phyloP scores from a whole-genome alignment of 345 rosid species.

The Citrus trifoliata region DNA sequence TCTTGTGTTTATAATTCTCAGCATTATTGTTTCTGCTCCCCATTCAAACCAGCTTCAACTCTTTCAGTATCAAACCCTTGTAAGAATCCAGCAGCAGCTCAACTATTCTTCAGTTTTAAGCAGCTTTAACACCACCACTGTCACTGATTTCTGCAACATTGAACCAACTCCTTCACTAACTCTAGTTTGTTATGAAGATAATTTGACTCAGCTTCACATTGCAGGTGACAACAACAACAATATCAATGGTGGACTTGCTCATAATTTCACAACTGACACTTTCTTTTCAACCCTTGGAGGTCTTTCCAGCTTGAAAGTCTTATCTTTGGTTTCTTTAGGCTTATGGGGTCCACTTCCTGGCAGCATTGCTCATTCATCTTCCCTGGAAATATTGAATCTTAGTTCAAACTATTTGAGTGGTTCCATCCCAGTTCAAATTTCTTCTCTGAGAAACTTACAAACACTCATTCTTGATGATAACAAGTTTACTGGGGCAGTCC shows the following conservation, averaged over 20 bases:
- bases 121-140: conserved; percentile 20
- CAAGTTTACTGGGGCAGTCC: conserved; percentile 41
- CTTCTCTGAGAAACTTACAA: conserved; percentile 42
- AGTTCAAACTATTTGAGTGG: conserved; percentile 54
- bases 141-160: conserved; percentile 36
- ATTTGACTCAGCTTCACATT: conserved; percentile 59
- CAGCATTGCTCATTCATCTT: conserved; percentile 33
- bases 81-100: conserved; percentile 39
- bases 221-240: conserved; percentile 25
- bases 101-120: conserved; percentile 30
- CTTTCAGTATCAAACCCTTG: conserved; percentile 34
- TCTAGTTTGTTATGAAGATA: conserved; percentile 47
- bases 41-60: conserved; percentile 40
- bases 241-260: no score
- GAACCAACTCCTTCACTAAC: conserved; percentile 44
- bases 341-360: conserved; percentile 48
- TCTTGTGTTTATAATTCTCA: conserved; percentile 16
- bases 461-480: conserved; percentile 52
- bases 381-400: conserved; percentile 54
- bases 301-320: conserved; percentile 47
- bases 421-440: conserved; percentile 37
- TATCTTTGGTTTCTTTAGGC: conserved; percentile 58
- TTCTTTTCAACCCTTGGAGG: conserved; percentile 33
- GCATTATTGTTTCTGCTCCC: conserved; percentile 8
- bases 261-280: conserved; percentile 27